Evolutionary conservation across 2,329 filamentous ascomycete genomes (phyloP).

Genomic region (Penicillium decumbens): DNA sequence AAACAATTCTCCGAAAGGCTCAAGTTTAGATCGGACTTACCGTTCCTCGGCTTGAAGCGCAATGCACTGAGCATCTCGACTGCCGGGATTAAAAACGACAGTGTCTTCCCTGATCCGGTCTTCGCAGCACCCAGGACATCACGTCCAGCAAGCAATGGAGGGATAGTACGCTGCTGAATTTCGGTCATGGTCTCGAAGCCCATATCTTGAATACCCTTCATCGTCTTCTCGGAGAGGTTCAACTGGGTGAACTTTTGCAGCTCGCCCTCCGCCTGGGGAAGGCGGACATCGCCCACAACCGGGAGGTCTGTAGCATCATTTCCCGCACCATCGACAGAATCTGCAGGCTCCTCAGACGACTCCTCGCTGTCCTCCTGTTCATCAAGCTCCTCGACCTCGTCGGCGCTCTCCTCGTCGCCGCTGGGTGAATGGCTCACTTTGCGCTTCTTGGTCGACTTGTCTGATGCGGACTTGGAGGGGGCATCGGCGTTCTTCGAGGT

Average conservation of each 20-base stretch:
- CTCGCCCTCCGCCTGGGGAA: slow-evolving; percentile 57
- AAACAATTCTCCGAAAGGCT: background rate
- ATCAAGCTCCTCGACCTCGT: slow-evolving; percentile 19
- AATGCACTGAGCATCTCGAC: slow-evolving; percentile 88
- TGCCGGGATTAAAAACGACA: slow-evolving; percentile 90
- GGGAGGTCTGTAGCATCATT: slow-evolving; percentile 47
- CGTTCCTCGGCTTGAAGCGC: slow-evolving; percentile 91
- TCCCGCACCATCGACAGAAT: slow-evolving; percentile 9
- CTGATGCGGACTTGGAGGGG: slow-evolving; percentile 22
- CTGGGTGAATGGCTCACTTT: slow-evolving; percentile 35
- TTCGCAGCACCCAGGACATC: slow-evolving; percentile 95
- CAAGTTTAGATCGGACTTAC: slow-evolving; percentile 25
- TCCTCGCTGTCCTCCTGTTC: slow-evolving; percentile 19
- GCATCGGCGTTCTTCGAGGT: slow-evolving; percentile 19
- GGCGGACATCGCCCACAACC: slow-evolving; percentile 48
- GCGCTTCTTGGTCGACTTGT: slow-evolving; percentile 36
- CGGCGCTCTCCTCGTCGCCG: slow-evolving; percentile 33
- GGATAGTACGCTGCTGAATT: slow-evolving; percentile 83
- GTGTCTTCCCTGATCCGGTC: slow-evolving; percentile 91
- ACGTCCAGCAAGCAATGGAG: slow-evolving; percentile 78
- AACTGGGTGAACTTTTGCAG: slow-evolving; percentile 73
- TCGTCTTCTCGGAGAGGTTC: slow-evolving; percentile 80
- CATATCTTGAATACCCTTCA: slow-evolving; percentile 85
- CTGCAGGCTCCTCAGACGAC: slow-evolving; percentile 17
- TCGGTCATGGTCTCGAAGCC: slow-evolving; percentile 93